These are phyloP conservation scores for Metschnikowia borealis DNA, from an alignment of 805 yeast genomes.

Conservation along the genomic window DNA sequence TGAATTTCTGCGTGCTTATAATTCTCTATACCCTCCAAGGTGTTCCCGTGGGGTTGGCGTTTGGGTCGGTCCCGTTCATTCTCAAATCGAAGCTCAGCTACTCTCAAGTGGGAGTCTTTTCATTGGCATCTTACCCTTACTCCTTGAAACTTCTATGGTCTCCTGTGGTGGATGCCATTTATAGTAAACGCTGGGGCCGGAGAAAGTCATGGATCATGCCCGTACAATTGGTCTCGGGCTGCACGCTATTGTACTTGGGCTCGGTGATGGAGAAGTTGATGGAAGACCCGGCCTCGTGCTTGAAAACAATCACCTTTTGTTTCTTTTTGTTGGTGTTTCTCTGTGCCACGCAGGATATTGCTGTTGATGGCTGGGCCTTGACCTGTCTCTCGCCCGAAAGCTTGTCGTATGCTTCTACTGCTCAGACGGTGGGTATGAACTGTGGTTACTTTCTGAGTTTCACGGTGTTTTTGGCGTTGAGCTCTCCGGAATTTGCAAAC, in stretches of 20 bases:
- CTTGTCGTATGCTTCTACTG: slow-evolving; percentile 90
- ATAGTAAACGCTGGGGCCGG: slow-evolving; percentile 64
- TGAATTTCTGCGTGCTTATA: slow-evolving; percentile 58
- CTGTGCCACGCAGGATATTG: slow-evolving; percentile 97
- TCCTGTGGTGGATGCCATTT: slow-evolving; percentile 90
- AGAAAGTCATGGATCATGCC: slow-evolving; percentile 95
- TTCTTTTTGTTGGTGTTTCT: slow-evolving; percentile 78
- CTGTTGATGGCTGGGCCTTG: slow-evolving; percentile 98
- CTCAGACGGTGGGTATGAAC: slow-evolving; percentile 93
- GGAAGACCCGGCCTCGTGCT: slow-evolving; percentile 46
- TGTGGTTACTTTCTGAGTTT: slow-evolving; percentile 89
- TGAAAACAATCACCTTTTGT: slow-evolving; percentile 56
- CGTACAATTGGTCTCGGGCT: slow-evolving; percentile 75
- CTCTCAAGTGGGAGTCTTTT: slow-evolving; percentile 85
- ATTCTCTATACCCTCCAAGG: slow-evolving; percentile 85
- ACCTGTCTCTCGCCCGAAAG: slow-evolving; percentile 77
- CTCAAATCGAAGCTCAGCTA: slow-evolving; percentile 78
- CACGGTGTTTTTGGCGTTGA: slow-evolving; percentile 85
- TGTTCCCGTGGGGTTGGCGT: slow-evolving; percentile 93
- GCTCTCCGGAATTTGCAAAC: slow-evolving; percentile 90
- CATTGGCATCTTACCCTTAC: slow-evolving; percentile 92
- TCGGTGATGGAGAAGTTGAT: slow-evolving; percentile 44
- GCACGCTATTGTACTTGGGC: slow-evolving; percentile 66
- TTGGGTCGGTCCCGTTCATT: slow-evolving; percentile 90
- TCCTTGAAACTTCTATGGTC: slow-evolving; percentile 91